Percentiles rank a stretch among this genome's conserved stretches.
phyloP scores from a whole-genome alignment of 805 yeast genomes.

The Metschnikowia kofuensis region DNA sequence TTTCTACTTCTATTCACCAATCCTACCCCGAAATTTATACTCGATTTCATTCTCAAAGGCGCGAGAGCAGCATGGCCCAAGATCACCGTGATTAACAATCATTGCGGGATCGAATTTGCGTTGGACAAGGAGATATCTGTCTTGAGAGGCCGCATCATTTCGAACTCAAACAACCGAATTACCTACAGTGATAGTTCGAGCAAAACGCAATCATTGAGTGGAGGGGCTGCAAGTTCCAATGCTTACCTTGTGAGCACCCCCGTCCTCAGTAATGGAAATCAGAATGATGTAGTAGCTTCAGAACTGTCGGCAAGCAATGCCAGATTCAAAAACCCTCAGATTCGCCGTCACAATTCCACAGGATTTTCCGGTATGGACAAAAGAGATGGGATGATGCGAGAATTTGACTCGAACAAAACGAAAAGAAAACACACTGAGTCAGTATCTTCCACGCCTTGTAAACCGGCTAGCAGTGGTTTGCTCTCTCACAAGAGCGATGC shows the following conservation, averaged over 20 bases:
- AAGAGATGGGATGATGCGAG: slow-evolving; percentile 1
- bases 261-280: slow-evolving; percentile 7
- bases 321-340: slow-evolving; percentile 6
- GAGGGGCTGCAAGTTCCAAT: slow-evolving; percentile 12
- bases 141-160: slow-evolving; percentile 59
- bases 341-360: slow-evolving; percentile 14
- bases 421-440: slow-evolving; percentile 4
- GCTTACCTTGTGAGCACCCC: slow-evolving; percentile 16
- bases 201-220: slow-evolving; percentile 3
- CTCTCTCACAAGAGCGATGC: slow-evolving; percentile 10
- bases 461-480: slow-evolving; percentile 4
- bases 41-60: slow-evolving; percentile 73
- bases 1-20: slow-evolving; percentile 65
- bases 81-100: slow-evolving; percentile 78
- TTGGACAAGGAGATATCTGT: slow-evolving; percentile 75
- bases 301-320: not conserved
- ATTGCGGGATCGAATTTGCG: slow-evolving; percentile 85
- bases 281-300: not conserved
- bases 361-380: slow-evolving; percentile 8
- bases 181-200: slow-evolving; percentile 7
- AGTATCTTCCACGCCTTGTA: slow-evolving; percentile 5
- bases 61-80: slow-evolving; percentile 95
- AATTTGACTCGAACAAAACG: not conserved
- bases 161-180: slow-evolving; percentile 22
- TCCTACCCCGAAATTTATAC: slow-evolving; percentile 75